phyloP scores from a whole-genome alignment of 2,329 filamentous ascomycete species.

The Aspergillus caelatus region DNA sequence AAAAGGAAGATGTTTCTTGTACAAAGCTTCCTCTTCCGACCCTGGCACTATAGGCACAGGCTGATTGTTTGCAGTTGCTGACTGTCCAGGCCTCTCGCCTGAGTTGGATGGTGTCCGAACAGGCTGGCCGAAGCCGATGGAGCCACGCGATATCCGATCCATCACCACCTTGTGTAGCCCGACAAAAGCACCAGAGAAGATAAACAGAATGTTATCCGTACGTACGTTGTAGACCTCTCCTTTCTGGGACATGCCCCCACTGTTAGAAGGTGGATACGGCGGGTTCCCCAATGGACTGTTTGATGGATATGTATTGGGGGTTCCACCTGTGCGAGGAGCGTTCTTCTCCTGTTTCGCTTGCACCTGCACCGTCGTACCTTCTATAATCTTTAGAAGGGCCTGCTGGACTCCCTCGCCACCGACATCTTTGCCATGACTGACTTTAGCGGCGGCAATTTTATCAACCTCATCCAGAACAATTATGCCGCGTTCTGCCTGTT shows the following conservation, averaged over 20 bases:
- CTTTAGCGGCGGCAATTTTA: slow-evolving; percentile 89
- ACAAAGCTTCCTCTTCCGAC: slow-evolving; percentile 65
- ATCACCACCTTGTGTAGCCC: slow-evolving; percentile 86
- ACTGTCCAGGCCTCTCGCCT: slow-evolving; percentile 27
- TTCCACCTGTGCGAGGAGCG: slow-evolving; percentile 39
- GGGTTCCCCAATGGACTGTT: slow-evolving; percentile 40
- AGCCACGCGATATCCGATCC: slow-evolving; percentile 80
- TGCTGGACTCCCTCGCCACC: slow-evolving; percentile 97
- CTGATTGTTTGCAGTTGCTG: slow-evolving; percentile 29
- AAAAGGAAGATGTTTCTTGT: slow-evolving; percentile 62
- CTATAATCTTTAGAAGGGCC: slow-evolving; percentile 90
- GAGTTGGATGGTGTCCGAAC: slow-evolving; percentile 59
- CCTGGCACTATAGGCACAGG: slow-evolving; percentile 60
- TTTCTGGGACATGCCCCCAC: slow-evolving; percentile 47
- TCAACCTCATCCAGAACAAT: slow-evolving; percentile 97
- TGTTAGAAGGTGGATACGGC: slow-evolving; percentile 32
- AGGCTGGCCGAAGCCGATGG: slow-evolving; percentile 88
- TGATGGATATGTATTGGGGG: slow-evolving; percentile 43
- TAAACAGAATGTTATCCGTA: slow-evolving; percentile 95
- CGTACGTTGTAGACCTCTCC: slow-evolving; percentile 72
- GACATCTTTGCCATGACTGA: slow-evolving; percentile 88
- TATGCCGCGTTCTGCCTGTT: slow-evolving; percentile 84
- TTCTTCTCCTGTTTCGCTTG: slow-evolving; percentile 70
- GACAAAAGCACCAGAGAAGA: slow-evolving; percentile 94
- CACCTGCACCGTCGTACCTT: slow-evolving; percentile 90